Percentiles rank a stretch among this genome's conserved stretches.
Conservation (phyloP, 2,329 filamentous ascomycete genomes). For the Colletotrichum melonis region DNA sequence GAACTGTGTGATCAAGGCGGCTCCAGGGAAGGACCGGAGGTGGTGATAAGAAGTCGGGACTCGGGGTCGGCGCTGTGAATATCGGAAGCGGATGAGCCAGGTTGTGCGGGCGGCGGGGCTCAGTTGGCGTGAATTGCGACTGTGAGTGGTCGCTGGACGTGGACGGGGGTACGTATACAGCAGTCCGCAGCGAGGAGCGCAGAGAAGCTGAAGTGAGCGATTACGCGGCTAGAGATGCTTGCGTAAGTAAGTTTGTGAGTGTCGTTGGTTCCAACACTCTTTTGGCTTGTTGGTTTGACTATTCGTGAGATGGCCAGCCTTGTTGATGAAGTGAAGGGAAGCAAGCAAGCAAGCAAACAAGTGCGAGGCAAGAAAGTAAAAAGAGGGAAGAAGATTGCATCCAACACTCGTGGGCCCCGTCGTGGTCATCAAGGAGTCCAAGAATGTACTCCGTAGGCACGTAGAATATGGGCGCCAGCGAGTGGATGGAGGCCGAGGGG, state of each 20-base stretch:
- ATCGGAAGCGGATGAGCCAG: conserved; percentile 19
- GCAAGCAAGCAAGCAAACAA: background rate
- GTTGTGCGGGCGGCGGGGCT: conserved; percentile 17
- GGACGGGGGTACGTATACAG: conserved; percentile 17
- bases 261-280: background rate
- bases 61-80: conserved; percentile 15
- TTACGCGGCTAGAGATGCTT: conserved; percentile 18
- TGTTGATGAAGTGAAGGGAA: background rate
- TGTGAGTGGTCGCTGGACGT: background rate
- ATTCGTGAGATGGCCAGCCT: background rate
- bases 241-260: background rate
- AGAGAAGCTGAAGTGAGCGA: background rate
- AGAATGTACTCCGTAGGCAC: no score
- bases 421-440: conserved; percentile 17
- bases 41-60: conserved; percentile 15
- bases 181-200: background rate
- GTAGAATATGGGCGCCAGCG: background rate
- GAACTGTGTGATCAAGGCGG: background rate
- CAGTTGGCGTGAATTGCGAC: conserved; percentile 10
- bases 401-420: conserved; percentile 8
- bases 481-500: background rate
- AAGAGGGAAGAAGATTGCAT: conserved; percentile 1
- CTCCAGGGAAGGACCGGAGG: background rate
- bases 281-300: background rate
- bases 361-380: background rate